A percentile compares a stretch with the other conserved stretches of the same genome.
phyloP scores from a whole-genome alignment of 768 basidiomycete genomes.

The Cystofilobasidium macerans region DNA sequence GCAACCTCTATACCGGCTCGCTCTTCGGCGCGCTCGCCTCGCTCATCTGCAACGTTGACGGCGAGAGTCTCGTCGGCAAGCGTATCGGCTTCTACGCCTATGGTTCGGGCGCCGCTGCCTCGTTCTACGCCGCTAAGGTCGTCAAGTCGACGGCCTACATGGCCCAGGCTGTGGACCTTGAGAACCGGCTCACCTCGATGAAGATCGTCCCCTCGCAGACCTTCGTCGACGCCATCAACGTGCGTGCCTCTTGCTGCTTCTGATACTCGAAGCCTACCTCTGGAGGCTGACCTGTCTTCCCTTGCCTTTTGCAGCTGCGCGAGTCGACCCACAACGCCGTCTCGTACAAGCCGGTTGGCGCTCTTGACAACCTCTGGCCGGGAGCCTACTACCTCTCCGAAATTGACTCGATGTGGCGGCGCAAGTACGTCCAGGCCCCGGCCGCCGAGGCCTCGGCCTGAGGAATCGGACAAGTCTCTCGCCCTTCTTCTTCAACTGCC shows the following conservation, averaged over 20 bases:
- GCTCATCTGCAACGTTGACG: constrained; percentile 61
- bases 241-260: constrained; percentile 27
- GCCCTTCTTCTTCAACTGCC: no score
- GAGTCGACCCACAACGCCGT: constrained; percentile 92
- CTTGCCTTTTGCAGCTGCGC: constrained; percentile 55
- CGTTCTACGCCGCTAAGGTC: constrained; percentile 78
- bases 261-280: background rate
- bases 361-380: constrained; percentile 83
- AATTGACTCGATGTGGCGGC: constrained; percentile 81
- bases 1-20: constrained; percentile 98
- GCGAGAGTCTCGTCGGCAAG: constrained; percentile 60
- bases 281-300: constrained; percentile 8
- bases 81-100: constrained; percentile 92
- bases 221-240: constrained; percentile 65
- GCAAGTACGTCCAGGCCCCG: constrained; percentile 57
- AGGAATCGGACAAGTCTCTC: no score
- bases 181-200: constrained; percentile 66
- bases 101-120: constrained; percentile 87
- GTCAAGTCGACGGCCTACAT: constrained; percentile 81
- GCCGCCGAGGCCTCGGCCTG: background rate
- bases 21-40: constrained; percentile 90
- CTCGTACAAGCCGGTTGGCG: constrained; percentile 72
- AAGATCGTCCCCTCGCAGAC: constrained; percentile 84
- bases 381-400: constrained; percentile 84
- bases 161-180: constrained; percentile 65